phyloP scores from a whole-genome alignment of 1,284 basidiomycete genomes.

The Spongispora temasekensis region DNA sequence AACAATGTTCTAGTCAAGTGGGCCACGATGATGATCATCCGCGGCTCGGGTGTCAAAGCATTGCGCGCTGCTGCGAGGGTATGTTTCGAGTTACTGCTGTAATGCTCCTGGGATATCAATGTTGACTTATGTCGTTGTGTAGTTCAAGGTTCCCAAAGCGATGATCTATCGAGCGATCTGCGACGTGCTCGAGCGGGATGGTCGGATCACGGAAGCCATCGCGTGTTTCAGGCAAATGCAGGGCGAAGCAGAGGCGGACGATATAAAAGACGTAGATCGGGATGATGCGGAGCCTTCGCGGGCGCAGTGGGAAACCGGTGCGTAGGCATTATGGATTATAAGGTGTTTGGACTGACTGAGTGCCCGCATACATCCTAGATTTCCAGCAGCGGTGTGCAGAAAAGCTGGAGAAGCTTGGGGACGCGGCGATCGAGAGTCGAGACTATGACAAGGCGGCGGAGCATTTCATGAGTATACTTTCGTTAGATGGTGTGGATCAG shows the following conservation, averaged over 20 bases:
- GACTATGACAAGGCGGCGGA: background rate
- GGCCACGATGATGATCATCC: background rate
- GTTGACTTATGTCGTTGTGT: background rate
- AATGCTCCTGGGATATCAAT: background rate
- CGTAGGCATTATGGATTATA: background rate
- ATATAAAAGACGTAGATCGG: background rate
- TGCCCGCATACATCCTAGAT: background rate
- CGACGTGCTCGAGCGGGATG: background rate
- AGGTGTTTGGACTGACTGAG: background rate
- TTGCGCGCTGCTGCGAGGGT: background rate
- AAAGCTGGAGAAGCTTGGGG: background rate
- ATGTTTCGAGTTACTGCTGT: background rate
- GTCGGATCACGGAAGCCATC: background rate
- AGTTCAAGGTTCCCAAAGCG: background rate
- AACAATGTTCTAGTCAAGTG: background rate
- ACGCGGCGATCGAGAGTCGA: background rate
- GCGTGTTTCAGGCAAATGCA: background rate
- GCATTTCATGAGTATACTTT: background rate
- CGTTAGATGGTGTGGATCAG: background rate
- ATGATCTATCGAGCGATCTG: background rate
- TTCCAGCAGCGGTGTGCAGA: background rate
- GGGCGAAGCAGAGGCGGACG: background rate
- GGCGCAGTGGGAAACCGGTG: background rate
- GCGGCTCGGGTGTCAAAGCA: background rate
- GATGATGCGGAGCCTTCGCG: too few relatives aligned